phyloP scores from a whole-genome alignment of 352 stramenopile species.

The Achlya hypogyna region DNA sequence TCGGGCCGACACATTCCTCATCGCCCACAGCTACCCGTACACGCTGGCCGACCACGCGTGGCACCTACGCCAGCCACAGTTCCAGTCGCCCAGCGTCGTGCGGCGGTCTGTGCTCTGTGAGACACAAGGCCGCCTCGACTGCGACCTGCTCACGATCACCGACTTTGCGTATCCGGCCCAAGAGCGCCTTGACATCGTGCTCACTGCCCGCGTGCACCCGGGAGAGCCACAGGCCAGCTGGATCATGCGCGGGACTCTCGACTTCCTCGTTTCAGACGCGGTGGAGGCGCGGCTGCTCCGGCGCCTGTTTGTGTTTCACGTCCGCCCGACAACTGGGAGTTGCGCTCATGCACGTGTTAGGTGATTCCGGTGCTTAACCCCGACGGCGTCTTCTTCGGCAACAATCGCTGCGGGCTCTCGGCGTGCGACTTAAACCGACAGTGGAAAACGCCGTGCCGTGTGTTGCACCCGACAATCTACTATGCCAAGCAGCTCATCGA shows the following conservation, averaged over 20 bases:
- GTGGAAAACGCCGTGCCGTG: constrained; percentile 64
- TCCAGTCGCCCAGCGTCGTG: constrained; percentile 28
- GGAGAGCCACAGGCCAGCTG: constrained; percentile 87
- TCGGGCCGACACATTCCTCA: constrained; percentile 69
- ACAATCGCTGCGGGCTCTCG: constrained; percentile 83
- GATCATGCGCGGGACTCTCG: constrained; percentile 90
- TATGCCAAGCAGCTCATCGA: constrained; percentile 76
- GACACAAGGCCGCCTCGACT: constrained; percentile 45
- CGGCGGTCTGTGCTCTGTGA: constrained; percentile 42
- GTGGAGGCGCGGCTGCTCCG: constrained; percentile 58
- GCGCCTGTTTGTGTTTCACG: constrained; percentile 83
- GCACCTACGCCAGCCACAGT: constrained; percentile 39
- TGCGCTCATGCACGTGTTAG: background rate
- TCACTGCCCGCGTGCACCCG: constrained; percentile 85
- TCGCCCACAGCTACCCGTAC: constrained; percentile 91
- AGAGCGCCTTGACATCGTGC: constrained; percentile 34
- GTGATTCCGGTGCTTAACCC: constrained; percentile 92
- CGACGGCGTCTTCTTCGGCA: constrained; percentile 88
- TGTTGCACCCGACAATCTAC: constrained; percentile 83
- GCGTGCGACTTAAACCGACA: constrained; percentile 83
- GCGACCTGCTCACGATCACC: constrained; percentile 66
- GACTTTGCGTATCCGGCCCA: constrained; percentile 19
- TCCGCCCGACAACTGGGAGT: background rate
- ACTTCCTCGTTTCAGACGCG: constrained; percentile 76
- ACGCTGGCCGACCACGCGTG: constrained; percentile 72